Conservation (phyloP, 2,329 filamentous ascomycete species). For the Colletotrichum simmondsii region DNA sequence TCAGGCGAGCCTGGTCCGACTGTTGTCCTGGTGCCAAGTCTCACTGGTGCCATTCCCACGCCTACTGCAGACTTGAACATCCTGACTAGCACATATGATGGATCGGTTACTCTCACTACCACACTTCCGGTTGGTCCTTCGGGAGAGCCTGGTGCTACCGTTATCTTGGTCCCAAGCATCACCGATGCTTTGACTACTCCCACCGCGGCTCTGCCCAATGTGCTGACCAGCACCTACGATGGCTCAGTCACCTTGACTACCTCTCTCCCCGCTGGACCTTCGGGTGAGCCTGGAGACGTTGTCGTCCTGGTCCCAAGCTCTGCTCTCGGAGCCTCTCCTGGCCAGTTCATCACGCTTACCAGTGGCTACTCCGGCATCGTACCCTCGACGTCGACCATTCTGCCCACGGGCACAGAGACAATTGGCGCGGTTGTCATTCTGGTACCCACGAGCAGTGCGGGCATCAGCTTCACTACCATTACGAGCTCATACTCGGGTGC, state of each 20-base stretch:
- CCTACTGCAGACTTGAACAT: not conserved
- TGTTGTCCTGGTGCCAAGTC: not conserved
- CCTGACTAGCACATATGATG: slow-evolving; percentile 4
- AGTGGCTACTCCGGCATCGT: not conserved
- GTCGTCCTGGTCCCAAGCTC: not conserved
- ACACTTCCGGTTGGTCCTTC: not conserved
- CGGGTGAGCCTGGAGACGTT: not conserved
- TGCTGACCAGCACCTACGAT: slow-evolving; percentile 15
- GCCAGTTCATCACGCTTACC: not conserved
- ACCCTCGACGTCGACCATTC: slow-evolving; percentile 3
- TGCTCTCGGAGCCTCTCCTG: not conserved
- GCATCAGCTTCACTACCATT: slow-evolving; percentile 13
- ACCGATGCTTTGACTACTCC: not conserved
- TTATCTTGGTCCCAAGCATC: not conserved
- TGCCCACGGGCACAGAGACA: slow-evolving; percentile 9
- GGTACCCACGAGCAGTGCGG: not conserved
- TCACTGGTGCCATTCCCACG: not conserved
- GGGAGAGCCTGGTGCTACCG: not conserved
- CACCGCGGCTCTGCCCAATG: not conserved
- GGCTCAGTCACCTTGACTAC: slow-evolving; percentile 7
- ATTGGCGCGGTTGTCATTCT: slow-evolving; percentile 6
- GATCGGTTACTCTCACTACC: not conserved
- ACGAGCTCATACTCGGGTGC: slow-evolving; percentile 9
- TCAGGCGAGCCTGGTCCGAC: not conserved
- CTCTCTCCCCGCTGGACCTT: slow-evolving; percentile 7